Percentiles rank a stretch among this genome's conserved stretches.
Conservation (phyloP, 176 grass and related monocot species). For the Luzula sylvatica region DNA sequence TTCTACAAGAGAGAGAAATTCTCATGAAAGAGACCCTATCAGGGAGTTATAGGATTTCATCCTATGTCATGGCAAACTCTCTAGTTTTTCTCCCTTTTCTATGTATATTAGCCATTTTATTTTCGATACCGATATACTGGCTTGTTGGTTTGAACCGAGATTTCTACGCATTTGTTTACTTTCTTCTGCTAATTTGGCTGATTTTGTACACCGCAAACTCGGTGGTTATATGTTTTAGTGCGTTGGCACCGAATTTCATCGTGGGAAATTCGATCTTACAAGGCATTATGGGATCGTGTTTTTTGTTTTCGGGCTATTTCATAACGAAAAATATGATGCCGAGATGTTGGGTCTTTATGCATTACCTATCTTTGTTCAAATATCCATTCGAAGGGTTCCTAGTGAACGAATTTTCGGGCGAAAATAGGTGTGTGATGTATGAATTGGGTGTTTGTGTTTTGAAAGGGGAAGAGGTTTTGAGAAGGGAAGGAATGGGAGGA, state of each 20-base stretch:
- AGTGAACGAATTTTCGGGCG: constrained; percentile 56
- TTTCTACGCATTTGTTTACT: constrained; percentile 44
- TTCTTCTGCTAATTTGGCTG: constrained; percentile 54
- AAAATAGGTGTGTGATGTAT: constrained; percentile 33
- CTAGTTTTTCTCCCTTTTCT: constrained; percentile 67
- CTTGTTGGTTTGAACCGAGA: constrained; percentile 40
- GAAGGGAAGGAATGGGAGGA: constrained; percentile 43
- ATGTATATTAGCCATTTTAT: constrained; percentile 37
- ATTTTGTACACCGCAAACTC: constrained; percentile 79
- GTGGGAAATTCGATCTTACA: constrained; percentile 54
- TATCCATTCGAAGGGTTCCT: constrained; percentile 72
- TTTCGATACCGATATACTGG: constrained; percentile 61
- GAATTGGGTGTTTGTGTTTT: constrained; percentile 40
- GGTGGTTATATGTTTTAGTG: constrained; percentile 61
- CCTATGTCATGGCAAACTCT: constrained; percentile 52
- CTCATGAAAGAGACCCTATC: constrained; percentile 62
- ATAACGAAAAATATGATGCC: constrained; percentile 56
- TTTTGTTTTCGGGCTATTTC: constrained; percentile 90
- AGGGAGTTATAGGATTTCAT: constrained; percentile 52
- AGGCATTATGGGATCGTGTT: constrained; percentile 63
- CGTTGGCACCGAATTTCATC: constrained; percentile 58
- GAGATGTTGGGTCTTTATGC: constrained; percentile 67
- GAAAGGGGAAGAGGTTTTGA: constrained; percentile 50
- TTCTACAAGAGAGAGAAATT: constrained; percentile 68
- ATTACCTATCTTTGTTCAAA: constrained; percentile 77